A percentile compares a stretch with the other conserved stretches of the same genome.
Conservation (phyloP, 305 asterid genomes). For the Vinca major region DNA sequence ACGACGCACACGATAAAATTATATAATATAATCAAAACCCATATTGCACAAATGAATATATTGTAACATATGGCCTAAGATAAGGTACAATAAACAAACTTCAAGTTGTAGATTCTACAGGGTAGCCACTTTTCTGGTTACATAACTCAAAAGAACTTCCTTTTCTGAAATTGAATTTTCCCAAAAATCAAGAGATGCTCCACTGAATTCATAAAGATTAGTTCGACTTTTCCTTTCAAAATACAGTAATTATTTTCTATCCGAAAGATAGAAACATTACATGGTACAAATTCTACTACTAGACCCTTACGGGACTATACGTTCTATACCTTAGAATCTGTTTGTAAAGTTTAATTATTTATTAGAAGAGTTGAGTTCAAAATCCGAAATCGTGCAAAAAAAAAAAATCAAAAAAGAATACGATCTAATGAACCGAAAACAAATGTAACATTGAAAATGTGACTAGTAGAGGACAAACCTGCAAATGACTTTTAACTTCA, state of each 20-base stretch:
- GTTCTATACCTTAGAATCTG: no score
- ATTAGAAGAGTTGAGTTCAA: no score
- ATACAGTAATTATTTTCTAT: background rate
- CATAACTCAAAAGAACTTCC: slow-evolving; percentile 2
- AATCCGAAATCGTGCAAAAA: no score
- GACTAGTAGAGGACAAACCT: slow-evolving; percentile 38
- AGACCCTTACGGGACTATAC: no score
- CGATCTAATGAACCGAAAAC: background rate
- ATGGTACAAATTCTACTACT: background rate
- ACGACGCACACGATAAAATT: no score
- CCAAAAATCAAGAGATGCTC: slow-evolving; percentile 12
- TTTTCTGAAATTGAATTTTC: slow-evolving; percentile 5
- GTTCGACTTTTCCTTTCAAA: slow-evolving; percentile 11
- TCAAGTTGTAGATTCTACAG: slow-evolving; percentile 11
- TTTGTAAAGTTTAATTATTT: no score
- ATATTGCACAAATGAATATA: background rate
- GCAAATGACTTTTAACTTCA: slow-evolving; percentile 94
- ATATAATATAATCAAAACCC: no score
- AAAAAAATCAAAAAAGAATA: no score
- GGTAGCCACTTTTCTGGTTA: no score
- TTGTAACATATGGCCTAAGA: slow-evolving; percentile 1
- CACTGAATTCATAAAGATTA: slow-evolving; percentile 8
- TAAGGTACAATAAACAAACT: background rate
- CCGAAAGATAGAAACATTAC: background rate
- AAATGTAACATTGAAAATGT: background rate